phyloP scores from a whole-genome alignment of 176 grass and related monocot species.

The Triticum timopheevii region DNA sequence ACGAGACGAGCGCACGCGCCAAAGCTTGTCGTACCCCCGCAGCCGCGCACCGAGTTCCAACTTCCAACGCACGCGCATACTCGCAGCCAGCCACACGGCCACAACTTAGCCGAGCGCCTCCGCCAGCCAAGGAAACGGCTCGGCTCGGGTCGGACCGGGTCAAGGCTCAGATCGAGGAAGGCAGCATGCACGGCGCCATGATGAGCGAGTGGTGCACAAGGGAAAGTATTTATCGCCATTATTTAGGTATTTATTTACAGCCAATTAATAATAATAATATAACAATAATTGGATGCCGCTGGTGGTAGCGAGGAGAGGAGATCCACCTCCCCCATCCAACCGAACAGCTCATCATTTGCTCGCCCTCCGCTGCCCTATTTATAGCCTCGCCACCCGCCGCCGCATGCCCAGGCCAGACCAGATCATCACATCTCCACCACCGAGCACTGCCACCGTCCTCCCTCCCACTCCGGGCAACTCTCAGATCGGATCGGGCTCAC shows the following conservation, averaged over 20 bases:
- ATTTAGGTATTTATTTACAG: not conserved
- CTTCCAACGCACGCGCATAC: too few relatives aligned
- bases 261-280: not conserved
- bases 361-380: conserved; percentile 39
- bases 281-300: conserved; percentile 24
- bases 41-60: too few relatives aligned
- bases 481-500: not conserved
- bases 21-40: too few relatives aligned
- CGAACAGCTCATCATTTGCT: conserved; percentile 61
- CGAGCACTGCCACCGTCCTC: not conserved
- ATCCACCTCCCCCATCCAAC: not conserved
- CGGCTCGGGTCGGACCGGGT: not conserved
- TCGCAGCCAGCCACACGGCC: too few relatives aligned
- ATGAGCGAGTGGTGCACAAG: not conserved
- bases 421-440: not conserved
- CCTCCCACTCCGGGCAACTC: too few relatives aligned
- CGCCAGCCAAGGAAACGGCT: too few relatives aligned
- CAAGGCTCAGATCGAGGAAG: not conserved
- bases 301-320: not conserved
- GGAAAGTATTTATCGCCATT: not conserved
- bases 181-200: not conserved
- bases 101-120: too few relatives aligned
- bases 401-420: conserved; percentile 7
- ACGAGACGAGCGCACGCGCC: too few relatives aligned
- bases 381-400: conserved; percentile 30